These are phyloP conservation scores for Nyssa sinensis DNA, from an alignment of 148 eudicot species.

Conservation along the genomic window DNA sequence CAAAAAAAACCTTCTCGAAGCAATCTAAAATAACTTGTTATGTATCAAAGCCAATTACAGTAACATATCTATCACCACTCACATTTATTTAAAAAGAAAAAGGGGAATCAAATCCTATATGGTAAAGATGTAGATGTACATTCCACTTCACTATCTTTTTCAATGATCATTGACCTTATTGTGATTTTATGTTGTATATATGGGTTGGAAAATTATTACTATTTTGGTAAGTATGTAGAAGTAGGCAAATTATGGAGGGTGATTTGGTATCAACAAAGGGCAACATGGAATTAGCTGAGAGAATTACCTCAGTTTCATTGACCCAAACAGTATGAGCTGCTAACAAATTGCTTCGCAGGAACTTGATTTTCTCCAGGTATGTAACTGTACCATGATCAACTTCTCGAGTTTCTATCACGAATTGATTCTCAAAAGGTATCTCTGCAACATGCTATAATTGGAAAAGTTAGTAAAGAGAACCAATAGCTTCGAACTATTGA, in stretches of 20 bases:
- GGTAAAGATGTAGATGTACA: background rate
- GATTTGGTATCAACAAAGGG: background rate
- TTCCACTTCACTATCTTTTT: background rate
- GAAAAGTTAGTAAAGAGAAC: background rate
- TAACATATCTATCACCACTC: background rate
- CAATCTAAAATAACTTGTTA: too few relatives aligned
- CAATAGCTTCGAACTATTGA: background rate
- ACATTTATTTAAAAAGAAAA: background rate
- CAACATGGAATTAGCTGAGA: background rate
- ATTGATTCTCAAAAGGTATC: conserved; percentile 79
- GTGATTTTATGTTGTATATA: background rate
- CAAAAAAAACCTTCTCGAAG: background rate
- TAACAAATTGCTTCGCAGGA: conserved; percentile 70
- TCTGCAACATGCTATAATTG: conserved; percentile 82
- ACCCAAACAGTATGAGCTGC: conserved; percentile 97
- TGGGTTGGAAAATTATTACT: too few relatives aligned
- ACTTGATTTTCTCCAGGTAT: conserved; percentile 60
- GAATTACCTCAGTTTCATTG: conserved; percentile 66
- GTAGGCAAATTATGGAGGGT: background rate
- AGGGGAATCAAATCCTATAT: background rate
- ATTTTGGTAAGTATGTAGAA: too few relatives aligned
- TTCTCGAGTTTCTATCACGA: conserved; percentile 53
- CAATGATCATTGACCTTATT: background rate
- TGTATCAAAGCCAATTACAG: too few relatives aligned
- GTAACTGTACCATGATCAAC: conserved; percentile 88